Conservation (phyloP, 2,329 filamentous ascomycete species). For the Xylaria hypoxylon region DNA sequence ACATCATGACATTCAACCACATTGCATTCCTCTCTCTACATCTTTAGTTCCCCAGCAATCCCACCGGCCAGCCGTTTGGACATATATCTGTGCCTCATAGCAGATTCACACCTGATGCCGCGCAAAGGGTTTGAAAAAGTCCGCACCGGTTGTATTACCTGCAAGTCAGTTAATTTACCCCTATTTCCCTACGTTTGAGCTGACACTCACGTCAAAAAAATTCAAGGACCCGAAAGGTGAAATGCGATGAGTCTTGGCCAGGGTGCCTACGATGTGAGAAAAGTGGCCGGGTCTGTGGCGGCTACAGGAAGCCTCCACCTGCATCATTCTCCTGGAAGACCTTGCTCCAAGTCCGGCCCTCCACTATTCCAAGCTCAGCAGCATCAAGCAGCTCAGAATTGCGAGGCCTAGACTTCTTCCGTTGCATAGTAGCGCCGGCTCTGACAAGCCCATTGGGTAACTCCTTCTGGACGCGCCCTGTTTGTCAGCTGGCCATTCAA, state of each 20-base stretch:
- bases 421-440: slow-evolving; percentile 34
- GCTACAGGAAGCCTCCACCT: slow-evolving; percentile 36
- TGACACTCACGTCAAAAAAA: not conserved
- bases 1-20: too few relatives aligned
- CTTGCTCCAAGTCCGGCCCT: slow-evolving; percentile 30
- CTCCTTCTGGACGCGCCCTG: slow-evolving; percentile 37
- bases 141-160: slow-evolving; percentile 40
- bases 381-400: slow-evolving; percentile 18
- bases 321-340: slow-evolving; percentile 37
- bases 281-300: slow-evolving; percentile 45
- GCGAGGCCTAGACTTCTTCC: slow-evolving; percentile 40
- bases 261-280: slow-evolving; percentile 46
- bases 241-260: slow-evolving; percentile 51
- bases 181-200: not conserved
- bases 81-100: too few relatives aligned
- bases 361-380: slow-evolving; percentile 24
- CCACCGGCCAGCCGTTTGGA: too few relatives aligned
- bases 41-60: too few relatives aligned
- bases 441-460: slow-evolving; percentile 25
- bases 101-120: too few relatives aligned
- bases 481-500: slow-evolving; percentile 37
- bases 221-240: slow-evolving; percentile 49
- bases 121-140: slow-evolving; percentile 38
- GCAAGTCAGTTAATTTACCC: slow-evolving; percentile 38
- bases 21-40: too few relatives aligned